Evolutionary conservation across 2,329 filamentous ascomycete species (phyloP), one percentile per base, ranked within the genome.

Genomic region (Fusarium paranaense): DNA sequence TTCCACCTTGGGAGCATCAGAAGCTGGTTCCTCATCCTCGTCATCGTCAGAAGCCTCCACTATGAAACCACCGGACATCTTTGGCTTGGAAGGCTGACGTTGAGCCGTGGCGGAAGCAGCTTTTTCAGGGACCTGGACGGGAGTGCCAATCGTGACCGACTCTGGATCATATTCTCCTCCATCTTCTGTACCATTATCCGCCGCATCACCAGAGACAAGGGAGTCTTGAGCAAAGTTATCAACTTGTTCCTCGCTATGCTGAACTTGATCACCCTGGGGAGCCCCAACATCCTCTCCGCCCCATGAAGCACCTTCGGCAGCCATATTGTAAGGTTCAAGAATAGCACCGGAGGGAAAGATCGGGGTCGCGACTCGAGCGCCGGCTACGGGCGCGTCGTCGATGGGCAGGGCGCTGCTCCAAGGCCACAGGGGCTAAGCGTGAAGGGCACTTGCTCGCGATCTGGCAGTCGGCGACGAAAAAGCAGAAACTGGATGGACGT

Each of bases 41-140:
- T 90, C 89, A 37, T 89, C 88, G 73, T 91, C 89, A 33, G 89
- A 90, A 63, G 88, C 89, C 80, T 87, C 88, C 76, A 90, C 85
- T 79, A 91, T 82, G 82, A 91, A 91, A 52, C 89, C 89, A 47
- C 88, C 89, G 27, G 88, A 86, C 70, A 86, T 89, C 81, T 90
- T 90, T 37, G 88, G 90, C 81, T 92, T 92, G 68, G 82, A 75
- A 6, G 79, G 38, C 68, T 77, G 75, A 63, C 75, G 78, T 69
- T 81, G 81, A 18, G 75, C 73, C 33, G 77, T 76, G 35, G 79
- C 72, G 40, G 79, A 76, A 56, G 78, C 74, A 50, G 76, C 66
- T 69, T 77, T 75, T 66, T 82, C 78, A 64, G 78, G 62, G 56
- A 76, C 80, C 84, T 88, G 76, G 80, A 81, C 69, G 75, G 83